Conservation (phyloP, 2,329 filamentous ascomycete genomes). For the Sporothrix pallida region DNA sequence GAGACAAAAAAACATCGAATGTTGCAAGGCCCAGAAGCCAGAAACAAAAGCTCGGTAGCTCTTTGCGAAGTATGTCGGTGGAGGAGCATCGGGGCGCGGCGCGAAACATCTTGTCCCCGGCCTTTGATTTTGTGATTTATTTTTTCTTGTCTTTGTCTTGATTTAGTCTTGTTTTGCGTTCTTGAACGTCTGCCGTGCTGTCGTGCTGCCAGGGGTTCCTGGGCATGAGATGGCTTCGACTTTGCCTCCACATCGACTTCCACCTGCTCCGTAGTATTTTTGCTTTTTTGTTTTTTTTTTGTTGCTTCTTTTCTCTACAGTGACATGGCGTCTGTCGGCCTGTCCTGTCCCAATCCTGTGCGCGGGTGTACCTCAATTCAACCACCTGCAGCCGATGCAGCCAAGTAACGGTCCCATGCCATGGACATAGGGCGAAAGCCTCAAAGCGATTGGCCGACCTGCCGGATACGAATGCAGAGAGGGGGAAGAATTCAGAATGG, state of each 20-base stretch:
- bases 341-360: background rate
- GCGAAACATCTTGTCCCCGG: background rate
- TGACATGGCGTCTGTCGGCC: background rate
- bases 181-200: slow-evolving; percentile 18
- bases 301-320: too few species aligned
- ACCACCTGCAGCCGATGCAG: slow-evolving; percentile 19
- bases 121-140: background rate
- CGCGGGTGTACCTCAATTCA: slow-evolving; percentile 23
- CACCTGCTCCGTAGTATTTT: background rate
- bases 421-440: background rate
- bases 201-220: slow-evolving; percentile 16
- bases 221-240: background rate
- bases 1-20: background rate
- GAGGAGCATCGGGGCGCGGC: background rate
- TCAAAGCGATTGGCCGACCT: slow-evolving; percentile 16
- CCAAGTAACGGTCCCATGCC: slow-evolving; percentile 1
- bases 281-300: too few species aligned
- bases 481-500: slow-evolving; percentile 4
- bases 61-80: background rate
- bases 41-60: background rate
- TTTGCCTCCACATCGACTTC: slow-evolving; percentile 17
- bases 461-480: slow-evolving; percentile 17
- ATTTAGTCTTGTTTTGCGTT: background rate
- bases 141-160: too few species aligned
- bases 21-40: background rate